These are phyloP conservation scores for Fusarium sp. DNA, from an alignment of 2,329 filamentous ascomycete species.

Conservation along the genomic window DNA sequence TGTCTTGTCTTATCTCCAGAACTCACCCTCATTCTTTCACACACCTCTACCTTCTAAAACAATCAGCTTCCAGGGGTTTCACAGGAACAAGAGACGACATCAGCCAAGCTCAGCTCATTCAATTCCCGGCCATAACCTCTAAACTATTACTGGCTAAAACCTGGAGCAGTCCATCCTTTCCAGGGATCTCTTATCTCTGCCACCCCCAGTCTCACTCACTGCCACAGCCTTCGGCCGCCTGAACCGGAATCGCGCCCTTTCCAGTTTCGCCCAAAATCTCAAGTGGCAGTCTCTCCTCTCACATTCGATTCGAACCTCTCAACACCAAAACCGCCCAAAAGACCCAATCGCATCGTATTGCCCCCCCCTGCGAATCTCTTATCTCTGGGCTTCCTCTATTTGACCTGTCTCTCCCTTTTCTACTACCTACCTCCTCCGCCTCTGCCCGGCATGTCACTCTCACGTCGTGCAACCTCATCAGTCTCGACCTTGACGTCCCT, in stretches of 20 bases:
- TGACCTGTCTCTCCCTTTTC: conserved; percentile 9
- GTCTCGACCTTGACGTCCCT: conserved; percentile 9
- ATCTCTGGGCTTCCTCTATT: conserved; percentile 20
- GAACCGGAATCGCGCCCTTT: conserved; percentile 15
- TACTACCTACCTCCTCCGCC: background rate
- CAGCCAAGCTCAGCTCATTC: conserved; percentile 9
- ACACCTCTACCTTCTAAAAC: background rate
- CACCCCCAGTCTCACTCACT: conserved; percentile 2
- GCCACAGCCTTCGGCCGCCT: background rate
- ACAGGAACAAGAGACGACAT: background rate
- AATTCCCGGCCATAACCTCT: background rate
- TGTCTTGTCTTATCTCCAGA: conserved; percentile 1
- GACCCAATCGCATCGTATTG: conserved; percentile 4
- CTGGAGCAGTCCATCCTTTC: background rate
- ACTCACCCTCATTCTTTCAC: conserved; percentile 1
- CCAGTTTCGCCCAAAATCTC: conserved; percentile 1
- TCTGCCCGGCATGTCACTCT: conserved; percentile 21
- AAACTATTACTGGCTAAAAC: background rate
- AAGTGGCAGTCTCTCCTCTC: background rate
- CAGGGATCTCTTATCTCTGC: conserved; percentile 36
- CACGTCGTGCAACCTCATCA: conserved; percentile 9
- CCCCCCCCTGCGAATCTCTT: conserved; percentile 29
- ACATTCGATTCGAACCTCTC: background rate
- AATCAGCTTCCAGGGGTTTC: conserved; percentile 1
- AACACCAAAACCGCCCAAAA: conserved; percentile 9